A percentile compares a stretch with the other conserved stretches of the same genome.
phyloP scores from a whole-genome alignment of 176 grass and related monocot genomes.

The Chrysopogon serrulatus region DNA sequence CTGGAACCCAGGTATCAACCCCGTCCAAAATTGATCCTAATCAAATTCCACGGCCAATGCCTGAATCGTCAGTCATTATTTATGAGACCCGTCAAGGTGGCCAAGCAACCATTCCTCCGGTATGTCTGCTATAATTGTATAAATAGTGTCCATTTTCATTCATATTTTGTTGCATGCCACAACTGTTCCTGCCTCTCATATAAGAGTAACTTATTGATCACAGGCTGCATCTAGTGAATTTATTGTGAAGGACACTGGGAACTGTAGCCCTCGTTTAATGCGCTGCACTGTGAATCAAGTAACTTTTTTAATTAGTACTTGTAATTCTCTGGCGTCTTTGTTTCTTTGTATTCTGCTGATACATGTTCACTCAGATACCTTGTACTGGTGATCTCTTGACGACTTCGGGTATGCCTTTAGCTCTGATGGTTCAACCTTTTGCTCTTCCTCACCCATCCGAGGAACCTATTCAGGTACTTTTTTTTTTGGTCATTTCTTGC shows the following conservation, averaged over 20 bases:
- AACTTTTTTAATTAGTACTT: background rate
- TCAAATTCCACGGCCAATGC: constrained; percentile 74
- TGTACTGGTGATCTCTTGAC: constrained; percentile 82
- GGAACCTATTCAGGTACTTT: constrained; percentile 72
- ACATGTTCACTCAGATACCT: constrained; percentile 61
- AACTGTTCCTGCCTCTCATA: background rate
- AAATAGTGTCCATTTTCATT: background rate
- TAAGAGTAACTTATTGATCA: constrained; percentile 1
- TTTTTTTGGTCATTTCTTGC: background rate
- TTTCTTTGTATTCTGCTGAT: constrained; percentile 24
- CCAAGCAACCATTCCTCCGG: constrained; percentile 68
- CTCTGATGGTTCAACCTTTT: constrained; percentile 89
- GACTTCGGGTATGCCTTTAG: constrained; percentile 76
- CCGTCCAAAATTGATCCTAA: constrained; percentile 83
- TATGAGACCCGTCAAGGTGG: constrained; percentile 83
- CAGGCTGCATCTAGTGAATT: constrained; percentile 74
- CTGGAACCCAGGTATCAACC: constrained; percentile 50
- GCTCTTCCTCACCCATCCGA: constrained; percentile 77
- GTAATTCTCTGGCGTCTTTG: background rate
- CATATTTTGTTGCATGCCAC: background rate
- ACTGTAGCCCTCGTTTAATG: constrained; percentile 84
- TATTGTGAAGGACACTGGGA: constrained; percentile 82
- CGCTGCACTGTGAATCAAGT: constrained; percentile 34
- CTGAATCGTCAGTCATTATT: constrained; percentile 49
- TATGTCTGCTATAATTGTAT: constrained; percentile 33